Conservation (phyloP, 345 rosid genomes). For the Luvunga scandens region DNA sequence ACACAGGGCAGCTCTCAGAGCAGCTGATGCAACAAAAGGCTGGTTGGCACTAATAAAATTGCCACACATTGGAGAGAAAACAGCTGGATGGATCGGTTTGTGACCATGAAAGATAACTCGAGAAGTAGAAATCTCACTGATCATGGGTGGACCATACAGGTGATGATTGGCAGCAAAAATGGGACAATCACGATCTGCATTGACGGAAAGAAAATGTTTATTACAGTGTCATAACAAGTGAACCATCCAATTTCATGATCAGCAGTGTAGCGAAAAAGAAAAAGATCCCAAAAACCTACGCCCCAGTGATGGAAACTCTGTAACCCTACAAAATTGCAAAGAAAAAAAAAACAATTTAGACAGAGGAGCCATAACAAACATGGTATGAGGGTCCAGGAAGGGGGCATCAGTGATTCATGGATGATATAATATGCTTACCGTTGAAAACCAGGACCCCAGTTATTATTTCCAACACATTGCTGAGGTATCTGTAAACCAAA, state of each 20-base stretch:
- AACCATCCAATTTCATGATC: background rate
- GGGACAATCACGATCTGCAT: background rate
- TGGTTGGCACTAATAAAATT: background rate
- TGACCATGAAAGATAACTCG: background rate
- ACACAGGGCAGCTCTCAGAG: background rate
- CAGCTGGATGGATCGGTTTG: background rate
- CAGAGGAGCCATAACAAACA: background rate
- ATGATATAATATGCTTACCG: conserved; percentile 1
- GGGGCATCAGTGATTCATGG: background rate
- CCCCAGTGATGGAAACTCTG: background rate
- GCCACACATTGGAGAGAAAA: background rate
- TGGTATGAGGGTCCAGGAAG: background rate
- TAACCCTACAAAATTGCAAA: background rate
- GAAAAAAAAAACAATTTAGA: background rate
- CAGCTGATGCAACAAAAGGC: background rate
- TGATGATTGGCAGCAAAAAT: background rate
- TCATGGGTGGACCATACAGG: background rate
- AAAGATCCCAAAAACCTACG: conserved; percentile 4
- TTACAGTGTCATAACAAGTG: background rate
- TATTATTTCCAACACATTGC: background rate
- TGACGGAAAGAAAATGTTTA: background rate
- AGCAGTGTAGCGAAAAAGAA: background rate
- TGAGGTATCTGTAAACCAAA: background rate
- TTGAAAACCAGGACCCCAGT: conserved; percentile 1
- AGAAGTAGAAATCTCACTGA: background rate